Conservation (phyloP, 345 rosid species). For the Eutrema japonicum region DNA sequence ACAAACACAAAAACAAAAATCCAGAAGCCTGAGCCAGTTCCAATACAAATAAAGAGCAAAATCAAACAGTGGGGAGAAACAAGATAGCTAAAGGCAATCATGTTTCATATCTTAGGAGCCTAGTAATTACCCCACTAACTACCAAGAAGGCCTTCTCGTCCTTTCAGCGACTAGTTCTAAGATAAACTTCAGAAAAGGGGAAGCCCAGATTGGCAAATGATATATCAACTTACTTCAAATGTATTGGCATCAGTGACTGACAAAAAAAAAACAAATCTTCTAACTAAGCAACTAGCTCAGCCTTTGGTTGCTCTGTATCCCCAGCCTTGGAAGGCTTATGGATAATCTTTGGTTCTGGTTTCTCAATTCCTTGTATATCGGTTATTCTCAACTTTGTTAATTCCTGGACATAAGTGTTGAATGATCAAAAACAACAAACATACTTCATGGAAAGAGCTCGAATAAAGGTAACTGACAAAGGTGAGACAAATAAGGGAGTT, state of each 20-base stretch:
- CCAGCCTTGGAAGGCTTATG: slow-evolving; percentile 47
- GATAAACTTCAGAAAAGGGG: background rate
- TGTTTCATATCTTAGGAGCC: slow-evolving; percentile 26
- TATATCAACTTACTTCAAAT: slow-evolving; percentile 20
- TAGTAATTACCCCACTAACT: slow-evolving; percentile 23
- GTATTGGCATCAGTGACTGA: background rate
- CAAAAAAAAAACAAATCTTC: background rate
- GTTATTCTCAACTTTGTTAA: slow-evolving; percentile 91
- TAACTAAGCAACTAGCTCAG: slow-evolving; percentile 59
- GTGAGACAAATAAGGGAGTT: slow-evolving; percentile 7
- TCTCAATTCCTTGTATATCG: slow-evolving; percentile 86
- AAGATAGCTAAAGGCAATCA: slow-evolving; percentile 7
- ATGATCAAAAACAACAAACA: slow-evolving; percentile 16
- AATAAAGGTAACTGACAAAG: slow-evolving; percentile 2
- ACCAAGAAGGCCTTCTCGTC: slow-evolving; percentile 13
- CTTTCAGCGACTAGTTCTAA: slow-evolving; percentile 7
- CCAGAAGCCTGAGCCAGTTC: slow-evolving; percentile 21
- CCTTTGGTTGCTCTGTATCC: slow-evolving; percentile 55
- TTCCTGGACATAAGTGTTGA: slow-evolving; percentile 57
- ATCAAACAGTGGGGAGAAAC: slow-evolving; percentile 8
- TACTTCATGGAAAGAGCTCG: background rate
- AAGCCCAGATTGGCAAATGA: slow-evolving; percentile 14
- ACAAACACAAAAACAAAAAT: slow-evolving; percentile 10
- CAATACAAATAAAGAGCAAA: slow-evolving; percentile 34
- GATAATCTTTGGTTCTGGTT: slow-evolving; percentile 52